Percentiles rank a stretch among this genome's conserved stretches.
These are phyloP conservation scores for Arbutus unedo DNA, from an alignment of 148 eudicot genomes.

Conservation along the genomic window DNA sequence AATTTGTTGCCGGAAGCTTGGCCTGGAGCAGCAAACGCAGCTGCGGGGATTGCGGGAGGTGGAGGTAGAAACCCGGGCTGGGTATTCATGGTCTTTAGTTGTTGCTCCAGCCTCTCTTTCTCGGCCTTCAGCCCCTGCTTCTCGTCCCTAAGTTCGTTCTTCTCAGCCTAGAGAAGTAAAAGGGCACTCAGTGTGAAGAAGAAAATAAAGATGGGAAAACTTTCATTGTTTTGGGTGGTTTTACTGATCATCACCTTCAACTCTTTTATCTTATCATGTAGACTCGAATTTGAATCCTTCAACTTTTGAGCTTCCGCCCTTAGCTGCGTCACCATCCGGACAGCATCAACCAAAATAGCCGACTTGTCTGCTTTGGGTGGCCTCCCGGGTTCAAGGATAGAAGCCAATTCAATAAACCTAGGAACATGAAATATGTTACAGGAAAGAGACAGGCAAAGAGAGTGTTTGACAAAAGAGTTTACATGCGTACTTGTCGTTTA, in stretches of 20 bases:
- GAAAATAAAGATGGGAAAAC: background rate
- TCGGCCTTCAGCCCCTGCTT: conserved; percentile 74
- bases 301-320: conserved; percentile 60
- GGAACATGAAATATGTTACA: conserved; percentile 17
- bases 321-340: conserved; percentile 63
- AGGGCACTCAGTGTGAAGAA: background rate
- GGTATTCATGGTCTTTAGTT: conserved; percentile 48
- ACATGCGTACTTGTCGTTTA: conserved; percentile 62
- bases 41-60: conserved; percentile 45
- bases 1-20: conserved; percentile 61
- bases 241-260: conserved; percentile 40
- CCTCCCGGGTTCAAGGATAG: conserved; percentile 68
- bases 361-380: conserved; percentile 67
- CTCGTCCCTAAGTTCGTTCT: conserved; percentile 72
- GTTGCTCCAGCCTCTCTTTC: conserved; percentile 73
- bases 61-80: conserved; percentile 55
- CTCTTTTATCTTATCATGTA: conserved; percentile 71
- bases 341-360: conserved; percentile 69
- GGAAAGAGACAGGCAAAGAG: background rate
- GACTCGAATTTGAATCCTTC: conserved; percentile 58
- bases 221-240: background rate
- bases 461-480: background rate
- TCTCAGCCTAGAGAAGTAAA: conserved; percentile 45
- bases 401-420: conserved; percentile 67
- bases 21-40: conserved; percentile 51